Conservation (phyloP, 2,329 filamentous ascomycete genomes). For the Sporothrix humicola region DNA sequence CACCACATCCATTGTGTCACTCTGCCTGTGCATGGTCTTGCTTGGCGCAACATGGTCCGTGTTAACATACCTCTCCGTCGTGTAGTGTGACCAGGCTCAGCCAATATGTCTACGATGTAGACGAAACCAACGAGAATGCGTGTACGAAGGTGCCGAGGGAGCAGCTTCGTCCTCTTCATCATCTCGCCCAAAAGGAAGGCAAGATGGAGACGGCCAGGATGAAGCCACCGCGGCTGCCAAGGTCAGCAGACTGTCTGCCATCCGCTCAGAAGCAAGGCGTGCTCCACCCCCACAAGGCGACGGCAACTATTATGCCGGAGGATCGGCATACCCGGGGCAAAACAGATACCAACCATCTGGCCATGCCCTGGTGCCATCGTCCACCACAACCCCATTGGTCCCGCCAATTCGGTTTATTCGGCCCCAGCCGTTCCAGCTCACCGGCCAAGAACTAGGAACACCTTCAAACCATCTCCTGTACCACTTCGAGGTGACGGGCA, state of each 20-base stretch:
- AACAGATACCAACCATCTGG: background rate
- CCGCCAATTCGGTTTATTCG: conserved; percentile 26
- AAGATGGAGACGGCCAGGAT: background rate
- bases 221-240: background rate
- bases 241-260: background rate
- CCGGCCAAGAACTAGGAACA: conserved; percentile 35
- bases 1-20: background rate
- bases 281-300: too few species aligned
- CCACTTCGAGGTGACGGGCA: conserved; percentile 35
- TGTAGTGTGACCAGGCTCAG: conserved; percentile 39
- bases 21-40: background rate
- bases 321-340: background rate
- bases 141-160: conserved; percentile 32
- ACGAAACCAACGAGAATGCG: conserved; percentile 38
- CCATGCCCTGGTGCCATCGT: background rate
- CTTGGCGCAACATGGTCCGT: background rate
- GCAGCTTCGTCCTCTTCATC: background rate
- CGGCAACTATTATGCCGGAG: background rate
- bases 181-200: background rate
- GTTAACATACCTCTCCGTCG: background rate
- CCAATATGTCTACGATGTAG: conserved; percentile 38
- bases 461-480: conserved; percentile 36
- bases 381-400: background rate
- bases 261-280: conserved; percentile 4
- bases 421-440: conserved; percentile 29